Base-by-base conservation (phyloP, 169 alveolate species). In the Cryptosporidium parvum region DNA sequence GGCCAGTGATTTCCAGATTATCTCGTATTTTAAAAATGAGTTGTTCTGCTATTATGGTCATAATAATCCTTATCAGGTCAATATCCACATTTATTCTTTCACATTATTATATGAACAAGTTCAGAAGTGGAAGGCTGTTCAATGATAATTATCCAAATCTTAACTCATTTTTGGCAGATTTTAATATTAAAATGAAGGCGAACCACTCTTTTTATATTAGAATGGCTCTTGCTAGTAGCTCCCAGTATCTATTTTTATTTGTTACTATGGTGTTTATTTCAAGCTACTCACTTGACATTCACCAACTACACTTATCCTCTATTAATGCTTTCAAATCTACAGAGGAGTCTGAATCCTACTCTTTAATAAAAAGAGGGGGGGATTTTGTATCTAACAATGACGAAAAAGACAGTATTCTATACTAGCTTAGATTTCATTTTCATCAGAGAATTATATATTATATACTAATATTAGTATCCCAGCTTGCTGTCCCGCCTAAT, bases 231-330 rank as follows among this genome's bases (percentile, higher is more conserved):
- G 26, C 80, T 6, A 80, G 89, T 45, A 51, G 59, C 23, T 80
- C 75, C 37, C 89, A 80, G 62, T 65, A 62, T 65, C 23, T 80
- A 26, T 62, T 80, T 42, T 65, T 80, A 18, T 62, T 59, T 44
- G 37, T 48, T 44, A 62, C 44, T 26, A 80, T 80, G 89, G 68
- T 59, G 14, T 80, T 80, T 44, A 48, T 65, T 16, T 59, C 89
- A 12, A 80, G 80, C 52, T 80, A 80, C 53, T 80, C 89, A 7
- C 67, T 80, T 14, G 89, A 80, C 29, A 80, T 80, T 21, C 75
- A 80, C 56, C 89, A 80, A 65, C 89, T 80, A 6, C 89, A 80
- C 62, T 21, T 62, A 18, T 80, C 89, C 31, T 80, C 89, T 61
- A 80, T 59, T 80, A 59, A 62, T 80, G 75, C 80, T 44, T 80